Percentiles rank a stretch among this genome's conserved stretches.
phyloP scores from a whole-genome alignment of 129 eudicot species.

The Erigeron canadensis region DNA sequence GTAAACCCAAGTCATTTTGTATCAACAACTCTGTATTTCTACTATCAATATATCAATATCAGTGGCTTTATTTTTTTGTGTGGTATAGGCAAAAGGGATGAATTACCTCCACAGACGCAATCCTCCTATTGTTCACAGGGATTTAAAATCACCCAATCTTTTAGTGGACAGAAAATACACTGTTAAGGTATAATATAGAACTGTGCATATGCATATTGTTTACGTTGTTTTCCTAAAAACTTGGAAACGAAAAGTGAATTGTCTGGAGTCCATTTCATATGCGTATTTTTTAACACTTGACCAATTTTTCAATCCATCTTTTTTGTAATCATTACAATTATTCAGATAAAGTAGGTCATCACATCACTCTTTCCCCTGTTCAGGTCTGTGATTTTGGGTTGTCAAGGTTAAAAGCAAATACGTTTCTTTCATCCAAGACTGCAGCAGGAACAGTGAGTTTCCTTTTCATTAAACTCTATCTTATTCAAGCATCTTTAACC shows the following conservation, averaged over 20 bases:
- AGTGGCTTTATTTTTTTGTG: background rate
- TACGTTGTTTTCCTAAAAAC: background rate
- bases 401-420: slow-evolving; percentile 91
- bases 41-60: slow-evolving; percentile 11
- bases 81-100: slow-evolving; percentile 82
- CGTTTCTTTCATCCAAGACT: slow-evolving; percentile 92
- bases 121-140: slow-evolving; percentile 91
- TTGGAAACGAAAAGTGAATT: background rate
- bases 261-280: background rate
- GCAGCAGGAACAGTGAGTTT: slow-evolving; percentile 96
- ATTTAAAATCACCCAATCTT: slow-evolving; percentile 82
- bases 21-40: background rate
- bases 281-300: background rate
- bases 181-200: slow-evolving; percentile 58
- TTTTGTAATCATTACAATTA: background rate
- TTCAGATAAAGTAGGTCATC: background rate
- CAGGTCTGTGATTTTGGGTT: slow-evolving; percentile 99
- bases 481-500: slow-evolving; percentile 8
- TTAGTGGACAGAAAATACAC: slow-evolving; percentile 81
- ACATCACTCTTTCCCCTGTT: slow-evolving; percentile 8
- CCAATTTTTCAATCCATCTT: background rate
- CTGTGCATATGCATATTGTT: background rate
- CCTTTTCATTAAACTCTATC: background rate
- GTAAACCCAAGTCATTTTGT: background rate
- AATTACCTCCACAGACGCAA: slow-evolving; percentile 81